Evolutionary conservation across 306 rosid species (phyloP), one percentile per base, ranked within the genome.

Genomic region (Mimosa pudica): DNA sequence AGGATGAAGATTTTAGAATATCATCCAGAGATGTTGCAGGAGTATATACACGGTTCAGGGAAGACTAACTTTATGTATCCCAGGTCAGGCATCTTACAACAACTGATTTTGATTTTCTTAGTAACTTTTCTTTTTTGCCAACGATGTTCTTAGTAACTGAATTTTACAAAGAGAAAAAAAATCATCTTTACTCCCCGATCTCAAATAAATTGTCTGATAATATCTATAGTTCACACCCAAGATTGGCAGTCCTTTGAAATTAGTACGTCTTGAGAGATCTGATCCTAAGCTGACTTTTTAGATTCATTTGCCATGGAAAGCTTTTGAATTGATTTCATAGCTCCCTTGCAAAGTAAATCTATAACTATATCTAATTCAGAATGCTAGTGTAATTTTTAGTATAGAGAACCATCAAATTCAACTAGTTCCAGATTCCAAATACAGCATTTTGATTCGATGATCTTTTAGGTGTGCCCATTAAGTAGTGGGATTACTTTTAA

Each of bases 11-110:
- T 90, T 74, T 84, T 90, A 61, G 94, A 90, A 85, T 90, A 90
- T 85, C 92, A 90, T 82, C 94, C 94, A 20, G 87, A 86, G 81
- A 90, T 90, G 92, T 82, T 90, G 66, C 84, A 77, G 41, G 94
- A 88, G 79, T 83, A 90, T 81, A 83, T 88, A 45, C 76, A 85
- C 61, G 92, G 92, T 68, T 81, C 82, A 30, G 90, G 85, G 30
- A 79, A 83, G 72, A 68, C 78, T 80, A 80, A 82, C 78, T 90
- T 88, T 84, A 74, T 90, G 88, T 90, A 90, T 88, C 92, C 94
- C 70, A 90, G 94, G 94, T 90, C 69, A 71, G 85, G 42, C 61
- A 76, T 42, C 17, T 49, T 12, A 10, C 6, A 5, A 18, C 9
- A 9, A 11, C 8, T 74, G 48, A 33, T 65, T 20, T 45, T 77